Base-by-base conservation (phyloP, 2,329 filamentous ascomycete genomes). In the Colletotrichum sp. region DNA sequence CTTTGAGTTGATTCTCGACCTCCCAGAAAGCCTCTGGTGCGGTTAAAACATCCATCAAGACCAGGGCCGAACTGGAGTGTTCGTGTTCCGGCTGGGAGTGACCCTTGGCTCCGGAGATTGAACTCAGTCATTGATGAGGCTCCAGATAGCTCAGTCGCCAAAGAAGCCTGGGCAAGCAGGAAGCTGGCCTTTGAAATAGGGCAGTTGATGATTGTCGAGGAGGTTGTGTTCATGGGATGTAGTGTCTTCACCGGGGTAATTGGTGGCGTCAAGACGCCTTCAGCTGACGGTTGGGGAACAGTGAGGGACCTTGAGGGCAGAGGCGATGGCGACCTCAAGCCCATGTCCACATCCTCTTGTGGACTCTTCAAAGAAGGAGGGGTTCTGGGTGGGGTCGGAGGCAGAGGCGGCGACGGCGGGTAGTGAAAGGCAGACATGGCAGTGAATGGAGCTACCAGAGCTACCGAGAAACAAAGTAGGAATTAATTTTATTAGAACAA, bases 181-280 rank as follows among this genome's bases (percentile, higher is more conserved):
- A 75, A 75, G 44, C 73, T 73, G n/a, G 73, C 64, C 22, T 73
- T 73, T 16, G 73, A 75, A 34, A 75, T 68, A 12, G 70, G 64
- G 28, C 73, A 75, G 32, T 73, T 48, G 26, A 65, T 60, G 18
- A 32, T n/a, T 36, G 63, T 59, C 30, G 34, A 5, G 28, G 39
- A 10, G n/a, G 39, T 16, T 12, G 18, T 52, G 15, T 16, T n/a
- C n/a, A 39, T 15, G 26, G 9, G 13, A 8, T 73, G 8, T 15
- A 65, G 32, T 18, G 18, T 36, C 13, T 36, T 52, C 10, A 15
- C 39, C 9, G 57, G 73, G 13, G 57, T 39, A 2, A 68, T 39
- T 22, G 73, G 73, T 12, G 73, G 73, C 32, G 73, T 73, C 22
- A 32, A 9, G 28, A 68, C 16, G 57, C 70, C 57, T 44, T 8